Evolutionary conservation across 176 grass and related monocot genomes (phyloP).

Genomic region (Neostapfia colusana): DNA sequence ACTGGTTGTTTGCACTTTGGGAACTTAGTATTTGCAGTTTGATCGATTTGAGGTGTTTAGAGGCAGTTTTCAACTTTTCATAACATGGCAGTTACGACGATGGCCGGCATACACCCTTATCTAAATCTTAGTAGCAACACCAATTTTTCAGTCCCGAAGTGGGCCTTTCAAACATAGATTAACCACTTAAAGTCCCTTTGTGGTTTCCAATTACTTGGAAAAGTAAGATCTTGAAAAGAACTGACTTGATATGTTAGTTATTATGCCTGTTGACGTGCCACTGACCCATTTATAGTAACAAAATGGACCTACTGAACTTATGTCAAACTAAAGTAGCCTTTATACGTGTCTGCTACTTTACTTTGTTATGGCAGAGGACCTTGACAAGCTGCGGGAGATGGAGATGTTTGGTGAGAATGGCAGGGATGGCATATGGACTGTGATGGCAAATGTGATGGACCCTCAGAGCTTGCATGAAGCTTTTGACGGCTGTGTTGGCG

Average conservation of each 20-base stretch:
- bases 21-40: constrained; percentile 2
- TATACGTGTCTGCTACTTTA: not conserved
- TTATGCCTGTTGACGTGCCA: not conserved
- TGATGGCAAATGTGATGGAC: constrained; percentile 95
- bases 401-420: constrained; percentile 91
- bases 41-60: not conserved
- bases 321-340: not conserved
- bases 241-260: not conserved
- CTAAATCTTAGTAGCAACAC: constrained; percentile 13
- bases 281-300: constrained; percentile 5
- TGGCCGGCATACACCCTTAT: constrained; percentile 4
- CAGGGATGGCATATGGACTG: constrained; percentile 80
- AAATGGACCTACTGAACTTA: not conserved
- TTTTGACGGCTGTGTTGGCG: constrained; percentile 76
- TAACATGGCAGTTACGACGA: not conserved
- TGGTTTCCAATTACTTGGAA: not conserved
- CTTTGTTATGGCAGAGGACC: constrained; percentile 61
- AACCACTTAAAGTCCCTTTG: not conserved
- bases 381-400: constrained; percentile 93
- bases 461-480: constrained; percentile 69
- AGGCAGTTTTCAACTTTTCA: not conserved
- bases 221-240: not conserved
- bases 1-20: not conserved
- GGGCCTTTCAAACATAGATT: not conserved
- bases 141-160: not conserved